Evolutionary conservation across 208 protist species (phyloP).

Genomic region (Wallacemonas collosoma): DNA sequence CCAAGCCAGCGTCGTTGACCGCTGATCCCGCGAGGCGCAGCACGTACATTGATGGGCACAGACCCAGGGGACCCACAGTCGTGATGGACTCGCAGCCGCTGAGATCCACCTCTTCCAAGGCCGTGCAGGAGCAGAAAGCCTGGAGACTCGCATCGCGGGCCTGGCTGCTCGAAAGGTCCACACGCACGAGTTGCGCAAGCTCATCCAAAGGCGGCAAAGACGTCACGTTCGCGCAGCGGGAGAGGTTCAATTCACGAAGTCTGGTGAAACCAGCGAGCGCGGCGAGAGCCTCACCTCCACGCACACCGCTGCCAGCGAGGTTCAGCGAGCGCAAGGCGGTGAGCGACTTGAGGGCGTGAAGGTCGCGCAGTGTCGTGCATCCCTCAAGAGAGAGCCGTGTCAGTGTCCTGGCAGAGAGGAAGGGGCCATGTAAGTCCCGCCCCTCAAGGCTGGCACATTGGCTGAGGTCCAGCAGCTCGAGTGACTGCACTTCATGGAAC

Average conservation of each 20-base stretch:
- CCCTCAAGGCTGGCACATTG: slow-evolving; percentile 36
- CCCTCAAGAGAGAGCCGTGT: slow-evolving; percentile 32
- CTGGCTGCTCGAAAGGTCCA: slow-evolving; percentile 26
- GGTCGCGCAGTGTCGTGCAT: slow-evolving; percentile 26
- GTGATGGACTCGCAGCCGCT: slow-evolving; percentile 40
- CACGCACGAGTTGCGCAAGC: slow-evolving; percentile 18
- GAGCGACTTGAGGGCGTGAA: slow-evolving; percentile 28
- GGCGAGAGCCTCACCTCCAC: slow-evolving; percentile 23
- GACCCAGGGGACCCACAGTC: slow-evolving; percentile 29
- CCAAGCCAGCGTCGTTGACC: slow-evolving; percentile 22
- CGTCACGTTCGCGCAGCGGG: slow-evolving; percentile 32
- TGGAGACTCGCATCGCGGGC: slow-evolving; percentile 25
- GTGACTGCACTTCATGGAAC: slow-evolving; percentile 33
- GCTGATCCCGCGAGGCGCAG: slow-evolving; percentile 17
- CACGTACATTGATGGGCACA: slow-evolving; percentile 21
- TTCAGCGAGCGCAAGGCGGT: slow-evolving; percentile 34
- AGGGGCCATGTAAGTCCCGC: slow-evolving; percentile 26
- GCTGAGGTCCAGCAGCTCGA: slow-evolving; percentile 41
- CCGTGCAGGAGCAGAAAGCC: slow-evolving; percentile 26
- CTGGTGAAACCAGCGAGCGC: slow-evolving; percentile 26
- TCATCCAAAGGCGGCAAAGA: slow-evolving; percentile 28
- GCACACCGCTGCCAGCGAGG: slow-evolving; percentile 30
- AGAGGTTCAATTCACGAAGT: slow-evolving; percentile 39
- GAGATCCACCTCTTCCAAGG: slow-evolving; percentile 36
- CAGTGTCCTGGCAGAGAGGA: slow-evolving; percentile 21